phyloP scores from a whole-genome alignment of 768 basidiomycete species.

The Coprinopsis marcescibilis region DNA sequence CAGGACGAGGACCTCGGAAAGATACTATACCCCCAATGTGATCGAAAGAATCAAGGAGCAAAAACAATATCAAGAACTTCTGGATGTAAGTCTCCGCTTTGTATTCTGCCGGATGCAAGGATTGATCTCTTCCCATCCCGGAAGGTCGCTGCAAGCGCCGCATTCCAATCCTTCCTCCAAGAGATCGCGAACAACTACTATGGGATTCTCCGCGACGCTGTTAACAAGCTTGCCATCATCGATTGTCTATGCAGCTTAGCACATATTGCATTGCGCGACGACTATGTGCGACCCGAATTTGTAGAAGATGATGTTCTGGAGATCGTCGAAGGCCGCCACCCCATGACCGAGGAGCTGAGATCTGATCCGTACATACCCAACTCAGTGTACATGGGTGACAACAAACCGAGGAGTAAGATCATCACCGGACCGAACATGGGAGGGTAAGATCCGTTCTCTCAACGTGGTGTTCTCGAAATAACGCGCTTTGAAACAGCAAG shows the following conservation, averaged over 20 bases:
- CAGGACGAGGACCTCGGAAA: slow-evolving; percentile 65
- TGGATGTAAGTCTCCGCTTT: slow-evolving; percentile 32
- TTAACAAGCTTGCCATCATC: slow-evolving; percentile 75
- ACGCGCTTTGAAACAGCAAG: slow-evolving; percentile 50
- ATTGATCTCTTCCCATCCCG: not conserved
- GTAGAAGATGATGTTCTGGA: slow-evolving; percentile 61
- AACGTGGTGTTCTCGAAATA: not conserved
- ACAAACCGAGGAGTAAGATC: slow-evolving; percentile 49
- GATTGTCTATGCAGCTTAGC: slow-evolving; percentile 89
- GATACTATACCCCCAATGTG: slow-evolving; percentile 74
- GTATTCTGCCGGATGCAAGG: not conserved
- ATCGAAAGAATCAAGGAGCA: slow-evolving; percentile 59
- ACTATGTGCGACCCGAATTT: slow-evolving; percentile 77
- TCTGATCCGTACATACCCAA: slow-evolving; percentile 87
- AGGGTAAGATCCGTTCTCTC: slow-evolving; percentile 33
- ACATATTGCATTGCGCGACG: slow-evolving; percentile 65
- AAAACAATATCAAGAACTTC: slow-evolving; percentile 68
- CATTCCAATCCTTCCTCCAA: slow-evolving; percentile 61
- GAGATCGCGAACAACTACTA: slow-evolving; percentile 70
- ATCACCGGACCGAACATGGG: slow-evolving; percentile 89
- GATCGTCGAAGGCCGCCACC: slow-evolving; percentile 84
- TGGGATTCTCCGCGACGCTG: slow-evolving; percentile 61
- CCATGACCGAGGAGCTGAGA: slow-evolving; percentile 80
- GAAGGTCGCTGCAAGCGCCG: slow-evolving; percentile 55
- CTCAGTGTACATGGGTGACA: slow-evolving; percentile 58